Evolutionary conservation across 1,284 basidiomycete genomes (phyloP), one percentile per base, ranked within the genome.

Genomic region (Ustilago esculenta): DNA sequence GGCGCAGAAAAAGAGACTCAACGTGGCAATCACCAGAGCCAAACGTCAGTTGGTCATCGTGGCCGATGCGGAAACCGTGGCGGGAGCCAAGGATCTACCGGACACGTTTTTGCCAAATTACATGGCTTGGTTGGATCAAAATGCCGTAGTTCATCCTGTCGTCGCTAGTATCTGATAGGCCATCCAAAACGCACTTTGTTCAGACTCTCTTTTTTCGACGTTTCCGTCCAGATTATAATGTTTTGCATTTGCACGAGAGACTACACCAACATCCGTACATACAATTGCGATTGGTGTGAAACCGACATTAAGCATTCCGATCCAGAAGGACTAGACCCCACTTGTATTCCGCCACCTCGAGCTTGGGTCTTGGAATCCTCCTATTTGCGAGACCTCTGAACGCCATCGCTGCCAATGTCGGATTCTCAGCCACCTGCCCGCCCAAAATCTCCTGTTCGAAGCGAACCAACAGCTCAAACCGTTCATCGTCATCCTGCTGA

Each of bases 81-180:
- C 37, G 4, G 17, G 25, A 9, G 53, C 71, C 9, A 40, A 47
- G 15, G 47, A 69, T 57, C n/a, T 57, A n/a, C 60, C 71, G 24
- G 72, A 71, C 29, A 44, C 37, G 11, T 67, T 61, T 14, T 37
- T 75, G 37, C 21, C 47, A 6, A 87, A 87, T 59, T 98, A 94
- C 93, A 88, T 96, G 81, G 82, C 85, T 5, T 97, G 92, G 92
- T 83, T 98, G 9, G 94, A 97, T 67, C 85, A 86, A 5, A 88
- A 95, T 75, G 93, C 92, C 12, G 92, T 96, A 76, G 89, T 96
- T 5, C 68, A 76, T 37, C 46, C 56, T 6, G 61, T 70, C n/a
- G 67, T 57, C 9, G 60, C 67, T 14, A 44, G 30, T n/a, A 36
- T 65, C 12, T 58, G 20, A 45, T n/a, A n/a, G n/a, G n/a, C n/a